Percentiles rank a stretch among this genome's conserved stretches.
phyloP scores from a whole-genome alignment of 2,329 filamentous ascomycete species.

The Fusarium cicatricum region DNA sequence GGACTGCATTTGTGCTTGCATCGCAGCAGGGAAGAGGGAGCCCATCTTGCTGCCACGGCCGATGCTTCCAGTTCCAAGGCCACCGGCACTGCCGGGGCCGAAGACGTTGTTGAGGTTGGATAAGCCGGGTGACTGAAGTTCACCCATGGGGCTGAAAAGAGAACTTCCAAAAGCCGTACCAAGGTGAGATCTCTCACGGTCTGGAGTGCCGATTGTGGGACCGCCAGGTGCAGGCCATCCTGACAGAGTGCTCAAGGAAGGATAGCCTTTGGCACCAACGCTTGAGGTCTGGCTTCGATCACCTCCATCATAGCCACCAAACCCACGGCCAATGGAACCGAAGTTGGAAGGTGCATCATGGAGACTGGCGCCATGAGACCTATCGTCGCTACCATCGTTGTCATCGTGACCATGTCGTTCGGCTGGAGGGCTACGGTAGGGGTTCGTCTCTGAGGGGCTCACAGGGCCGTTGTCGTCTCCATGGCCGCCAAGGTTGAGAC shows the following conservation, averaged over 20 bases:
- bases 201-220: conserved; percentile 71
- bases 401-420: conserved; percentile 74
- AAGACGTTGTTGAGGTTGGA: conserved; percentile 75
- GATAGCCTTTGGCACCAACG: conserved; percentile 79
- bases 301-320: conserved; percentile 70
- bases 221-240: conserved; percentile 67
- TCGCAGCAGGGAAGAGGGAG: conserved; percentile 84
- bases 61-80: conserved; percentile 69
- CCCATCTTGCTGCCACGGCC: conserved; percentile 83
- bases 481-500: conserved; percentile 64
- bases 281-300: conserved; percentile 95
- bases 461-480: conserved; percentile 73
- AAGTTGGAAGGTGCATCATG: conserved; percentile 59
- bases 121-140: conserved; percentile 78
- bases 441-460: conserved; percentile 95
- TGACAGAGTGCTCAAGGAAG: conserved; percentile 65
- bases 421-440: conserved; percentile 88
- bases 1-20: conserved; percentile 89
- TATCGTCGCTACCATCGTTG: conserved; percentile 61
- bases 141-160: conserved; percentile 78
- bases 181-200: conserved; percentile 67
- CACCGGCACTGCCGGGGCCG: conserved; percentile 65
- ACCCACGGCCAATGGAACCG: conserved; percentile 62
- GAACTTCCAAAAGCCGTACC: conserved; percentile 76
- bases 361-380: conserved; percentile 52